Evolutionary conservation across 495 filamentous ascomycete species (phyloP), one percentile per base, ranked within the genome.

Genomic region (Podospora tetraspora): DNA sequence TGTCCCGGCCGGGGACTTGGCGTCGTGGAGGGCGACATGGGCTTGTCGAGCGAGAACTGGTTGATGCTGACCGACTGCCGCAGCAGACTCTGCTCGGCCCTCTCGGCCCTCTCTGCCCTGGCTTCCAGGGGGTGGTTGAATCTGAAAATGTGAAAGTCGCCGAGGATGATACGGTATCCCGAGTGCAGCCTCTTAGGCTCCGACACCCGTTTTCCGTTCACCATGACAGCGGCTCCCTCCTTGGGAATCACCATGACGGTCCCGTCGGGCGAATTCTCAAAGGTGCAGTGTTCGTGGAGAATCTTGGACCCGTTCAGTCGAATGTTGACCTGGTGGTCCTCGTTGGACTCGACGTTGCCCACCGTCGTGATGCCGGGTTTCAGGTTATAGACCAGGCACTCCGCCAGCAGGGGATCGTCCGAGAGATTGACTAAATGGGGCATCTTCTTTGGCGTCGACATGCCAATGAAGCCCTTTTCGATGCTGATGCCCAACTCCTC

Each of bases 81-180:
- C 64, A 99, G 81, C 10, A 94, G 80, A 73, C 92, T 97, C 71
- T 93, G 71, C 52, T 74, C 70, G 22, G 75, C 71, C 23, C 76
- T 75, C 72, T 97, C 93, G 16, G 94, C 93, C 64, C 96, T 83
- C 78, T 99, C 95, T 8, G 93, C 93, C 16, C 92, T 88, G 43
- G 96, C 95, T 80, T 99, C 95, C 82, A 96, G 89, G 1, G 95
- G 95, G 76, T 99, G 92, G 71, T 99, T 99, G 82, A 99, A 99
- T 67, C 95, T 86, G 79, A 98, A 99, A 66, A 99, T 99, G 76
- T 99, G 95, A 74, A 99, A 99, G 78, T 99, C 95, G 19, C 96
- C 95, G 11, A 99, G 81, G 61, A 99, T 99, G 58, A 99, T 91
- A 29, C 95, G 90, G 78, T 91, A 95, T 34, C 95, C 95, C 79